A percentile compares a stretch with the other conserved stretches of the same genome.
Evolutionary conservation across 139 green algal genomes (phyloP).

Genomic region (Edaphochlamys debaryana): DNA sequence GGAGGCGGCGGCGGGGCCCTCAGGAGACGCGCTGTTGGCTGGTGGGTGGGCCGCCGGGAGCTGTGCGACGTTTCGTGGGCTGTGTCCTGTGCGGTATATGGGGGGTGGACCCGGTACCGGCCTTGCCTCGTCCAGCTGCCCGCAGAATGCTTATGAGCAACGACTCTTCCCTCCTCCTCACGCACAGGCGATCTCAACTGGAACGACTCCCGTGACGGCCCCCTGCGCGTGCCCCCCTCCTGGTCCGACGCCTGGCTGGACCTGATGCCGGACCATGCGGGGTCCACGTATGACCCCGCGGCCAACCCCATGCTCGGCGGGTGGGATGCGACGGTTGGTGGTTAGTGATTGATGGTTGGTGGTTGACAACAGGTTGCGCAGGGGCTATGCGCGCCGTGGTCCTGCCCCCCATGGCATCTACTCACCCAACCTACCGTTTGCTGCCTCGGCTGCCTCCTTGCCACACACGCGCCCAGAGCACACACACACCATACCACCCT

Average conservation of each 20-base stretch:
- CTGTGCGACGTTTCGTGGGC: background rate
- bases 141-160: background rate
- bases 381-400: background rate
- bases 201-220: slow-evolving; percentile 51
- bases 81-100: background rate
- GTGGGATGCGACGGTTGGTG: background rate
- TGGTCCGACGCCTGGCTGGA: slow-evolving; percentile 62
- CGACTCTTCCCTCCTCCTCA: too few species aligned
- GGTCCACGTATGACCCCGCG: slow-evolving; percentile 66
- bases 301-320: slow-evolving; percentile 69
- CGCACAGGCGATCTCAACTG: slow-evolving; percentile 74
- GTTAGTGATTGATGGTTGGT: too few species aligned
- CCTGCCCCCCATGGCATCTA: too few species aligned
- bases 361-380: too few species aligned
- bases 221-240: slow-evolving; percentile 35
- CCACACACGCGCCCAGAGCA: too few species aligned
- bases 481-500: too few species aligned
- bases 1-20: slow-evolving; percentile 6
- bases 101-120: too few species aligned
- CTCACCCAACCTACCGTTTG: background rate
- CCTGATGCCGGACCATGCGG: slow-evolving; percentile 47
- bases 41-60: background rate
- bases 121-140: too few species aligned
- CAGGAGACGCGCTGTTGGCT: background rate
- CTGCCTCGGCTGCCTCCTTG: too few species aligned